Evolutionary conservation across 2,329 filamentous ascomycete genomes (phyloP).

Genomic region (Ophiostoma ulmi): DNA sequence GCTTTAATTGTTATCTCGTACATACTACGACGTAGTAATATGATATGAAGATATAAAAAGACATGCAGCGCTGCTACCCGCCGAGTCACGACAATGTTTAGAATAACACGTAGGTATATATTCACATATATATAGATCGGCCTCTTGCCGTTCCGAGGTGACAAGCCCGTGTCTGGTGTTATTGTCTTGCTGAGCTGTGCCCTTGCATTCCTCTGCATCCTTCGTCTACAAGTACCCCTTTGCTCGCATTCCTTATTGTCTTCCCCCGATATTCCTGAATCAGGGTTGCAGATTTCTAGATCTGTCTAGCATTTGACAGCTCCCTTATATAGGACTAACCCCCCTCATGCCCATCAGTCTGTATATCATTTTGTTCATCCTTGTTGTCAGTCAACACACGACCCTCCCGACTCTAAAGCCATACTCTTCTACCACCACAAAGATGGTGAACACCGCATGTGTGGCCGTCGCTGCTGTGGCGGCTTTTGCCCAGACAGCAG

Average conservation of each 20-base stretch:
- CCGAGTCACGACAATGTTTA: neutral
- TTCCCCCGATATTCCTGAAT: neutral
- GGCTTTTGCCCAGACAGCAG: conserved; percentile 25
- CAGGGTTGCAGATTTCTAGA: neutral
- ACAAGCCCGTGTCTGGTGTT: neutral
- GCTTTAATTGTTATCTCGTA: neutral
- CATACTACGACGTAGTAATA: neutral
- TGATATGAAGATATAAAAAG: neutral
- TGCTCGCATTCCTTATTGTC: neutral
- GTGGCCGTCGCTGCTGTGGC: conserved; percentile 15
- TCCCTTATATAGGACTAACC: neutral
- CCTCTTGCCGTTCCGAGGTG: neutral
- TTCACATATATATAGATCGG: neutral
- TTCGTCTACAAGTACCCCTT: neutral
- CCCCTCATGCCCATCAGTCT: neutral
- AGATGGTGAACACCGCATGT: conserved; percentile 15
- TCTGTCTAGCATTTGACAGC: neutral
- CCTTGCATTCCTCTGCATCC: conserved; percentile 4
- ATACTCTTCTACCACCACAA: neutral
- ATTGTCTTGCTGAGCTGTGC: neutral
- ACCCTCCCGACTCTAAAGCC: neutral
- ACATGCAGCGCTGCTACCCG: neutral
- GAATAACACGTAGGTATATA: neutral
- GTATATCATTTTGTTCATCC: neutral
- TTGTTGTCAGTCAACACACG: neutral